Evolutionary conservation across 768 basidiomycete genomes (phyloP).

Genomic region (Trametes cinnabarina): DNA sequence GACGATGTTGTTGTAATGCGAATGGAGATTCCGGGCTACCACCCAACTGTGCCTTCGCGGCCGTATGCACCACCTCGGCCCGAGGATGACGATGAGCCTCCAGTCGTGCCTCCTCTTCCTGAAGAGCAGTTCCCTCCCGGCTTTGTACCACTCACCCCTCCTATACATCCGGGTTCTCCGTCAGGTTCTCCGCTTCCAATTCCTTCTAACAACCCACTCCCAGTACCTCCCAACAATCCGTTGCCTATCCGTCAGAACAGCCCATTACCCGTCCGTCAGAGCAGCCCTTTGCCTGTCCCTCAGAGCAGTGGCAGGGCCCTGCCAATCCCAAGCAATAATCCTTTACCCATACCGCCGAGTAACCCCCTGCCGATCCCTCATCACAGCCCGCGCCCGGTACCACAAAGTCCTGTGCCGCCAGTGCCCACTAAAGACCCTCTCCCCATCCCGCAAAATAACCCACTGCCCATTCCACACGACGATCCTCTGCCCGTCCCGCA

Average conservation of each 20-base stretch:
- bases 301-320: background rate
- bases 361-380: background rate
- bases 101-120: background rate
- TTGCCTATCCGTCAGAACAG: background rate
- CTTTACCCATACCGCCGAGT: background rate
- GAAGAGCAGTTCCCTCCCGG: constrained; percentile 15
- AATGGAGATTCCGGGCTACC: constrained; percentile 12
- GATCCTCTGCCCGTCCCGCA: constrained; percentile 12
- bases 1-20: constrained; percentile 12
- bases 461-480: background rate
- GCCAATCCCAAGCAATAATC: constrained; percentile 2
- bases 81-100: background rate
- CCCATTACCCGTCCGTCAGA: background rate
- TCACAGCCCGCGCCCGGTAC: background rate
- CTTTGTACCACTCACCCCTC: constrained; percentile 15
- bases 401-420: background rate
- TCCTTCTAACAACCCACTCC: constrained; percentile 8
- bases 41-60: background rate
- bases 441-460: background rate
- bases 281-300: background rate
- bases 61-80: constrained; percentile 4
- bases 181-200: background rate
- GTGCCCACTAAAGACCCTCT: background rate
- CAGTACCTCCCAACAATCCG: background rate
- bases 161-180: background rate